Base-by-base conservation (phyloP, 257 asterid species). In the Plectranthus barbatus region DNA sequence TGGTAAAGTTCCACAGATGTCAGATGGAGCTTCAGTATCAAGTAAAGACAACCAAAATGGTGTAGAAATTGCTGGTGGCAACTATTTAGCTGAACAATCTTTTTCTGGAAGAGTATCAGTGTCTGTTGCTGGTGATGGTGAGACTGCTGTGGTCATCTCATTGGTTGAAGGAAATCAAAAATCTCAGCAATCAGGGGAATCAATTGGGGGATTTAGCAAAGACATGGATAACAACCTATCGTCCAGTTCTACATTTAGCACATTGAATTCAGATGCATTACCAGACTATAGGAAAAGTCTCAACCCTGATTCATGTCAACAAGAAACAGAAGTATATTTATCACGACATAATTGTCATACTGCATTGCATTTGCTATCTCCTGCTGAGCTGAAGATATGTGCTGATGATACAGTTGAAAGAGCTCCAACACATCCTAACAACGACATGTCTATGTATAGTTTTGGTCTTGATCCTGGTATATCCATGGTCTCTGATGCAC, bases 101-200 rank as follows among this genome's bases (percentile, higher is more conserved):
- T 82, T 86, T 52, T 74, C 88, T 26, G 95, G 95, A 69, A 81
- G 91, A 76, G 82, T 88, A 69, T 82, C 82, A 18, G 87, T 88
- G 14, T 81, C 95, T 79, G 75, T 86, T 74, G 96, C 94, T 67
- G 98, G 80, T 78, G 95, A 72, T 67, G 92, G 95, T 60, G 96
- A 91, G 86, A 86, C 98, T 8, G 95, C 93, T 74, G 73, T 88
- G 19, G 87, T 83, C 60, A 68, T 84, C 74, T 91, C 95, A 55
- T 60, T 81, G 69, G 73, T 83, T 77, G 87, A 83, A 34, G 83
- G 75, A 68, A 67, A 81, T 59, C 76, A 70, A 65, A 74, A 72
- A 74, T 75, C 47, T 74, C 74, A 63, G 75, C 81, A 79, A 70
- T 66, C 79, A 31, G 69, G 66, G 19, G 81, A 68, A 56, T 69